phyloP scores from a whole-genome alignment of 257 asterid species.

The Solanum lycopersicoides region DNA sequence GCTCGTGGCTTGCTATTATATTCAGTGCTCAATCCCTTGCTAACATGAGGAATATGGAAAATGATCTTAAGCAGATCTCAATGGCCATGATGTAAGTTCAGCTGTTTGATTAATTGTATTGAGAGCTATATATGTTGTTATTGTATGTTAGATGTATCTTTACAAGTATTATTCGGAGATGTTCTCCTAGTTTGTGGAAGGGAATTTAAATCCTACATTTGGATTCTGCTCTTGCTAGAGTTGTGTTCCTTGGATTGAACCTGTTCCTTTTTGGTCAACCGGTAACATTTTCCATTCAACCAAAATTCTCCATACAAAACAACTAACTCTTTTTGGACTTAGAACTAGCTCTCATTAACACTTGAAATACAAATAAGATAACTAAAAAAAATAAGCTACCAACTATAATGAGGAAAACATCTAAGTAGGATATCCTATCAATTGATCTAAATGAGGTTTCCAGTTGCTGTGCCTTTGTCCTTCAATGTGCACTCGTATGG shows the following conservation, averaged over 20 bases:
- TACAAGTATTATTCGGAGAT: neutral
- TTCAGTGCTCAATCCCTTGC: constrained; percentile 84
- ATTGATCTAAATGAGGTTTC: no score
- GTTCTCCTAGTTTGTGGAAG: neutral
- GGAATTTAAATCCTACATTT: neutral
- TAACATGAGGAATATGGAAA: constrained; percentile 89
- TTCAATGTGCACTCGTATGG: no score
- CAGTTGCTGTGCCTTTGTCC: no score
- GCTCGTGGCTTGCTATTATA: constrained; percentile 92
- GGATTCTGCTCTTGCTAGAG: neutral
- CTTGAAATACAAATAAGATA: no score
- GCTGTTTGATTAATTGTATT: neutral
- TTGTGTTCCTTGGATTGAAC: neutral
- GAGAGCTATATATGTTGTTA: neutral
- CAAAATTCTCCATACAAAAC: no score
- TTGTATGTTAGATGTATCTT: neutral
- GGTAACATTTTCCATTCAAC: no score
- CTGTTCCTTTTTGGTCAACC: neutral
- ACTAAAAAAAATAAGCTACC: no score
- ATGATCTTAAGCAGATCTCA: constrained; percentile 93
- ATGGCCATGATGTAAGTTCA: constrained; percentile 96
- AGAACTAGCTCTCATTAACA: no score
- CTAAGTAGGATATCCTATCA: no score
- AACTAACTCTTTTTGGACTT: no score
- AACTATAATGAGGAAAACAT: no score